A percentile compares a stretch with the other conserved stretches of the same genome.
Evolutionary conservation across 148 eudicot genomes (phyloP).

Genomic region (Vaccinium vitisidaea): DNA sequence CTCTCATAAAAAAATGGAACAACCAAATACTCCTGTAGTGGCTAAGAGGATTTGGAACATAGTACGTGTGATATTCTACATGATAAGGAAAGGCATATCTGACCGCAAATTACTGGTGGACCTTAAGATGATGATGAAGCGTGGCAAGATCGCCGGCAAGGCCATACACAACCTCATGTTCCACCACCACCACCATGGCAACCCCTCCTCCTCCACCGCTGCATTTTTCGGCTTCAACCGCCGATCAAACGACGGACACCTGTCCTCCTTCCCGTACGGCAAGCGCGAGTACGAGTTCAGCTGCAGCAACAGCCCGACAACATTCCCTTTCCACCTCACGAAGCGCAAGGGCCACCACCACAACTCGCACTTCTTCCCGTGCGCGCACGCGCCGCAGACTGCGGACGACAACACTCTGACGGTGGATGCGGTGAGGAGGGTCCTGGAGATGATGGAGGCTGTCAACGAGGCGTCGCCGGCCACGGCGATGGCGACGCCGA

Average conservation of each 20-base stretch:
- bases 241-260: background rate
- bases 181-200: slow-evolving; percentile 27
- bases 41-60: slow-evolving; percentile 49
- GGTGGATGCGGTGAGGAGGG: slow-evolving; percentile 27
- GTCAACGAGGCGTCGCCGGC: background rate
- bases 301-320: slow-evolving; percentile 54
- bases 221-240: background rate
- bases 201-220: background rate
- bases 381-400: slow-evolving; percentile 14
- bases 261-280: slow-evolving; percentile 1
- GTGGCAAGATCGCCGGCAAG: slow-evolving; percentile 61
- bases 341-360: slow-evolving; percentile 21
- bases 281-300: slow-evolving; percentile 73
- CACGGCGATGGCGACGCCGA: background rate
- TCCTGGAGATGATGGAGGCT: slow-evolving; percentile 35
- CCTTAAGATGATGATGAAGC: slow-evolving; percentile 55
- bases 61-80: slow-evolving; percentile 44
- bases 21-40: slow-evolving; percentile 31
- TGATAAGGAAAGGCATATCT: slow-evolving; percentile 63
- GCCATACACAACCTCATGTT: slow-evolving; percentile 50
- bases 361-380: slow-evolving; percentile 9
- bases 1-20: slow-evolving; percentile 33
- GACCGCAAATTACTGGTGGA: slow-evolving; percentile 52
- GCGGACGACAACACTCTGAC: slow-evolving; percentile 22
- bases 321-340: slow-evolving; percentile 35